Base-by-base conservation (phyloP, 2,329 filamentous ascomycete species). In the Dothidotthia symphoricarpi region DNA sequence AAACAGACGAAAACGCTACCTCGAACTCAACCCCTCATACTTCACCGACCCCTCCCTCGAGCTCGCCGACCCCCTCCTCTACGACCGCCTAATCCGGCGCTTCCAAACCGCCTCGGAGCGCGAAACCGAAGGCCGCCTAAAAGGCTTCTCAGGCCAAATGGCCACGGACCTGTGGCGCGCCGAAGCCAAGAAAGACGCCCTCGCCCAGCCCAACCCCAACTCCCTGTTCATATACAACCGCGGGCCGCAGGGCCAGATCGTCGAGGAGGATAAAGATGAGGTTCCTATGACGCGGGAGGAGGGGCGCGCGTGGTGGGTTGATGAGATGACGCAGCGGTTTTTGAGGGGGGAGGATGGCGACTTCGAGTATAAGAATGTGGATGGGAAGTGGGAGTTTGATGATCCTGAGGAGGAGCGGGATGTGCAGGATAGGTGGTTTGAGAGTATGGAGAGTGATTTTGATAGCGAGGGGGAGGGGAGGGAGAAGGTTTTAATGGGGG, bases 131-230 rank as follows among this genome's bases (percentile, higher is more conserved):
- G 85, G 83, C 7, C 80, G 80, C 28, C 70, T 73, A 7, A 88
- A 88, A 60, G 88, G 88, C 9, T 93, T 88, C 63, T 85, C 85
- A 1, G 85, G 86, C 16, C 77, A 85, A 10, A 76, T 95, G 4
- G 85, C 94, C 61, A 82, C 86, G 1, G 87, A 90, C 49, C 71
- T 95, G 6, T 69, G 83, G 43, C 81, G 88, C 17, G 84, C 85
- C 12, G 88, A 94, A 63, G 83, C 83, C 10, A 86, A 86, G 57
- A 75, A 91, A 47, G 78, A 75, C 34, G 81, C 79, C 8, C 67
- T 86, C 14, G 67, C 69, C n/a, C 65, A 78, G 47, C 75, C 76
- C 0, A 70, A 76, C 54, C 69, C 74, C 15, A 69, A 73, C 39
- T 69, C 69, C 30, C 71, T 71, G 45, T 70, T 75, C 47, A 74